Evolutionary conservation across 192 early-diverging fungal genomes (phyloP), one percentile per base, ranked within the genome.

Genomic region (Lobosporangium transversale): DNA sequence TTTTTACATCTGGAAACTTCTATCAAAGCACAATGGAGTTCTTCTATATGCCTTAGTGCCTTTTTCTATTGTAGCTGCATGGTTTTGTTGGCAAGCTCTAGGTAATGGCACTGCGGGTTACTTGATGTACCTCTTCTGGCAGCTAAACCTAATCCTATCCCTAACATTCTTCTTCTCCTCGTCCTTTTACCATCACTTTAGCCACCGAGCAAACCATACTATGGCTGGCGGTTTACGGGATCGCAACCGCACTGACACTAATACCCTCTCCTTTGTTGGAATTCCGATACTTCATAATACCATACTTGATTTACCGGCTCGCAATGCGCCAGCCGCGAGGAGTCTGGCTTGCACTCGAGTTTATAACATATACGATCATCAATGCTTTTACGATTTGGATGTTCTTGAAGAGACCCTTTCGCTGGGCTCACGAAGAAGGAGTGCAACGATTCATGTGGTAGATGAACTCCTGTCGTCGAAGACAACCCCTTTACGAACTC

Each of bases 381-480:
- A 97, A 96, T 57, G 64, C 62, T 0, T 62, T 67, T n/a, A 95
- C 92, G 3, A 42, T 93, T 5, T 92, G 84, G 74, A 59, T 95
- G 68, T 97, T 97, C 71, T 58, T 97, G 49, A 79, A 81, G 51
- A 57, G 68, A 35, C 85, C 92, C n/a, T 98, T 98, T 76, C 64
- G 48, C 8, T 95, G 94, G 94, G 24, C 78, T 2, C 84, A 84
- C 35, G 91, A 93, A 62, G 89, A 84, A 1, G 68, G 54, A 29
- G 48, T 80, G 27, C 95, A 97, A 78, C 81, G 95, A 53, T 97
- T 98, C 62, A 97, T 98, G 93, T 98, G 95, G 94, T 98, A 53
- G 26, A 0, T 26, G n/a, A n/a, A n/a, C n/a, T n/a, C n/a, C n/a
- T n/a, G n/a, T n/a, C n/a, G n/a, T n/a, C n/a, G n/a, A n/a, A n/a